Evolutionary conservation across 2,329 filamentous ascomycete genomes (phyloP).

Genomic region (Grosmannia clavigera): DNA sequence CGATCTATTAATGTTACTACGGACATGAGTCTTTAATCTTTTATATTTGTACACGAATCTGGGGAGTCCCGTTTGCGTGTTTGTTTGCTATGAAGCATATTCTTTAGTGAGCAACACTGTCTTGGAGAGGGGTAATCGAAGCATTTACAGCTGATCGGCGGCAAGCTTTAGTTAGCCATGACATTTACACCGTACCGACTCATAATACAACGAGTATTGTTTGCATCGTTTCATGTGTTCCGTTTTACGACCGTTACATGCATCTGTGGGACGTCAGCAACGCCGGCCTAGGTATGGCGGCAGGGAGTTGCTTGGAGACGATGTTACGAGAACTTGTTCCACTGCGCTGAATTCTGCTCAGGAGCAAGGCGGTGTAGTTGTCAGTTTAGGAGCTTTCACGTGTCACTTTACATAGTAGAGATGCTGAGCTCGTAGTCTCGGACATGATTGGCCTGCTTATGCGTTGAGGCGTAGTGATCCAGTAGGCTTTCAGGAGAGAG

Average conservation of each 20-base stretch:
- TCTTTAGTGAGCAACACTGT: background rate
- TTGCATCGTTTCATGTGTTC: no score
- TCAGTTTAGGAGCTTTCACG: background rate
- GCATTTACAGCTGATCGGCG: background rate
- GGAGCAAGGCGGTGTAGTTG: background rate
- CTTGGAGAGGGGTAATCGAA: background rate
- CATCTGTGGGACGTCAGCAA: no score
- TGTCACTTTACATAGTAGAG: background rate
- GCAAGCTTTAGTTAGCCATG: background rate
- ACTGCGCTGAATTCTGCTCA: background rate
- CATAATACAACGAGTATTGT: background rate
- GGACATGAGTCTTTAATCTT: background rate
- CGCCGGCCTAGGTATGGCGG: no score
- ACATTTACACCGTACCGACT: background rate
- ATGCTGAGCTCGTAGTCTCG: background rate
- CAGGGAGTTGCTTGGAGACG: background rate
- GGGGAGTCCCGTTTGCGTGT: background rate
- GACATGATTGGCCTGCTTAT: background rate
- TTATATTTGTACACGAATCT: background rate
- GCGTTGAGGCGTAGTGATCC: background rate
- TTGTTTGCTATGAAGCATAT: background rate
- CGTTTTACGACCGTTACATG: no score
- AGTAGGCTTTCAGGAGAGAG: constrained; percentile 10
- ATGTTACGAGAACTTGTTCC: background rate
- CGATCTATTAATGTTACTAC: background rate